These are phyloP conservation scores for Lipomyces sp. DNA, from an alignment of 805 yeast genomes.

Conservation along the genomic window DNA sequence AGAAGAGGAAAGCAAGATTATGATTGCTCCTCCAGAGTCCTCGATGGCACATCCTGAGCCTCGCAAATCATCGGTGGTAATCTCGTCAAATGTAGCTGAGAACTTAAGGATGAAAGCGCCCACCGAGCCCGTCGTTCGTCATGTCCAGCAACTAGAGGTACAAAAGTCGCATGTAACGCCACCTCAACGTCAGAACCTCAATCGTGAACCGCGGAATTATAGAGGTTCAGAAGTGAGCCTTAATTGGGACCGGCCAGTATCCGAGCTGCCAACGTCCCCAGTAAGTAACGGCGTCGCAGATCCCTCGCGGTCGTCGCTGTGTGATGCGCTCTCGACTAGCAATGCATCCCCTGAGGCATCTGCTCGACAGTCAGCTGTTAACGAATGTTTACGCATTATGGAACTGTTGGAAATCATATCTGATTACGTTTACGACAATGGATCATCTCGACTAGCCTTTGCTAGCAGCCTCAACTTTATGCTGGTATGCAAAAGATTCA, in stretches of 20 bases:
- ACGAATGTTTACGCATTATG: neutral
- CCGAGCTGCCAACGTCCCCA: neutral
- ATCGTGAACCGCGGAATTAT: neutral
- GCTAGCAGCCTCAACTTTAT: conserved; percentile 1
- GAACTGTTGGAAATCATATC: neutral
- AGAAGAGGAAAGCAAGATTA: neutral
- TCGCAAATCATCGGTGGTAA: neutral
- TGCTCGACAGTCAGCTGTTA: neutral
- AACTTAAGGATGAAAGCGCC: neutral
- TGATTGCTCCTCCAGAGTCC: neutral
- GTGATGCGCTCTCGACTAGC: neutral
- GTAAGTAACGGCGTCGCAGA: neutral
- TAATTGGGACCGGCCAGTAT: neutral
- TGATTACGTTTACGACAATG: conserved; percentile 3
- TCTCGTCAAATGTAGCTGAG: neutral
- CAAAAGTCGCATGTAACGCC: neutral
- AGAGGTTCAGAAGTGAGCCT: neutral
- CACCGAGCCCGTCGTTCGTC: neutral
- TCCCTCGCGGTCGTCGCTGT: neutral
- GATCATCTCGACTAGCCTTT: neutral
- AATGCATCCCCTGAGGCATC: neutral
- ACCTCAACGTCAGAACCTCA: neutral
- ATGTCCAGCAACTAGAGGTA: neutral
- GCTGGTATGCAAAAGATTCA: neutral
- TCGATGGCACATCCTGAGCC: neutral